A percentile compares a stretch with the other conserved stretches of the same genome.
Evolutionary conservation across 805 yeast species (phyloP).

Genomic region (Myxozyma melibiosi): DNA sequence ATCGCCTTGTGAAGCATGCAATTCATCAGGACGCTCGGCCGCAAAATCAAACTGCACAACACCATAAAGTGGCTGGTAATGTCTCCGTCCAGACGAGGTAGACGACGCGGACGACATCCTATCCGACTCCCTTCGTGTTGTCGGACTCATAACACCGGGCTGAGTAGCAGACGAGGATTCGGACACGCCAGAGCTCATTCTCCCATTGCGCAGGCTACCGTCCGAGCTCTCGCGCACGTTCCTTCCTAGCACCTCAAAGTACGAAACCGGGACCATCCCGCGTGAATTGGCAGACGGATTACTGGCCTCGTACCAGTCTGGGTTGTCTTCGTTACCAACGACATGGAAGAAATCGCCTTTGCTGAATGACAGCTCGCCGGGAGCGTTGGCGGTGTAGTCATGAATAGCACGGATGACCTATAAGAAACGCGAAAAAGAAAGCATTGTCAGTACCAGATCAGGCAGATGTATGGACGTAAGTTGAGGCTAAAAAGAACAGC

Average conservation of each 20-base stretch:
- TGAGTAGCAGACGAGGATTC: slow-evolving; percentile 13
- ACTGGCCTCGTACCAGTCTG: slow-evolving; percentile 80
- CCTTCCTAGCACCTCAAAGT: slow-evolving; percentile 69
- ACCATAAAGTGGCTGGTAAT: slow-evolving; percentile 66
- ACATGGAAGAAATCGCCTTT: slow-evolving; percentile 92
- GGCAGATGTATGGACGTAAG: neutral
- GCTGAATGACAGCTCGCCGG: slow-evolving; percentile 75
- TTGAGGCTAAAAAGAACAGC: too few species aligned
- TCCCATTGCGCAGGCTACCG: slow-evolving; percentile 13
- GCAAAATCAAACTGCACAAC: slow-evolving; percentile 81
- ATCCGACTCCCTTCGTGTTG: slow-evolving; percentile 16
- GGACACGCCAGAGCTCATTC: slow-evolving; percentile 21
- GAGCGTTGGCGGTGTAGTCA: slow-evolving; percentile 75
- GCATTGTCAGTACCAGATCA: neutral
- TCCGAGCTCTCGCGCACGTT: slow-evolving; percentile 30
- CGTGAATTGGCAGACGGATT: slow-evolving; percentile 76
- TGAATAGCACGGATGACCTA: slow-evolving; percentile 79
- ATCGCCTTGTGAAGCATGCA: slow-evolving; percentile 82
- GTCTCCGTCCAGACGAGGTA: slow-evolving; percentile 13
- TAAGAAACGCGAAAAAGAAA: too few species aligned
- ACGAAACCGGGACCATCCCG: slow-evolving; percentile 86
- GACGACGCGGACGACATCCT: slow-evolving; percentile 26
- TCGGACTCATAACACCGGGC: slow-evolving; percentile 5
- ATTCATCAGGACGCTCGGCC: slow-evolving; percentile 82
- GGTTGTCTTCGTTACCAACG: slow-evolving; percentile 54